Evolutionary conservation across 768 basidiomycete species (phyloP).

Genomic region (Mycena olivaceomarginata): DNA sequence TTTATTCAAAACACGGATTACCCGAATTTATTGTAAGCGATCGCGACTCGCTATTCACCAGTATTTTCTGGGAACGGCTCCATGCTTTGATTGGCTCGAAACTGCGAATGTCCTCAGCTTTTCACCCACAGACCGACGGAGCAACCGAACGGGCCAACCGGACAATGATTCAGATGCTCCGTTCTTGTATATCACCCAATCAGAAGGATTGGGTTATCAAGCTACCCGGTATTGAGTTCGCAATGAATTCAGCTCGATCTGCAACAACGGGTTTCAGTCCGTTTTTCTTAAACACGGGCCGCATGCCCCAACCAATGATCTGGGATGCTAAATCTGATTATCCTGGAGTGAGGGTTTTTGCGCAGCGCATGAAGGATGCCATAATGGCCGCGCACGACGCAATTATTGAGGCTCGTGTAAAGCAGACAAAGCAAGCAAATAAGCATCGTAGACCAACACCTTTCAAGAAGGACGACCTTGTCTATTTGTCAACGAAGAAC

Average conservation of each 20-base stretch:
- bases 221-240: neutral
- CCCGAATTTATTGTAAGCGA: slow-evolving; percentile 52
- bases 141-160: slow-evolving; percentile 44
- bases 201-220: neutral
- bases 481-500: slow-evolving; percentile 44
- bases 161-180: neutral
- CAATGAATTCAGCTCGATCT: slow-evolving; percentile 29
- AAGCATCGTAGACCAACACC: slow-evolving; percentile 36
- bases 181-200: neutral
- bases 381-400: slow-evolving; percentile 53
- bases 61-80: slow-evolving; percentile 48
- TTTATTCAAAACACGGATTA: slow-evolving; percentile 51
- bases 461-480: slow-evolving; percentile 49
- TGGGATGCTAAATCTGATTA: slow-evolving; percentile 45
- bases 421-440: slow-evolving; percentile 55
- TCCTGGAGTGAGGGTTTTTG: slow-evolving; percentile 47
- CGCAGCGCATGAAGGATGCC: slow-evolving; percentile 40
- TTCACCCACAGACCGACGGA: slow-evolving; percentile 58
- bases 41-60: slow-evolving; percentile 41
- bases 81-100: slow-evolving; percentile 45
- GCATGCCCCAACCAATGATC: slow-evolving; percentile 34
- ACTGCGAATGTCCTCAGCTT: slow-evolving; percentile 51
- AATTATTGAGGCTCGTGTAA: slow-evolving; percentile 50
- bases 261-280: slow-evolving; percentile 47
- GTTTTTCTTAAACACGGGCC: slow-evolving; percentile 39